Base-by-base conservation (phyloP, 2,329 filamentous ascomycete genomes). In the Claviceps digitariae region DNA sequence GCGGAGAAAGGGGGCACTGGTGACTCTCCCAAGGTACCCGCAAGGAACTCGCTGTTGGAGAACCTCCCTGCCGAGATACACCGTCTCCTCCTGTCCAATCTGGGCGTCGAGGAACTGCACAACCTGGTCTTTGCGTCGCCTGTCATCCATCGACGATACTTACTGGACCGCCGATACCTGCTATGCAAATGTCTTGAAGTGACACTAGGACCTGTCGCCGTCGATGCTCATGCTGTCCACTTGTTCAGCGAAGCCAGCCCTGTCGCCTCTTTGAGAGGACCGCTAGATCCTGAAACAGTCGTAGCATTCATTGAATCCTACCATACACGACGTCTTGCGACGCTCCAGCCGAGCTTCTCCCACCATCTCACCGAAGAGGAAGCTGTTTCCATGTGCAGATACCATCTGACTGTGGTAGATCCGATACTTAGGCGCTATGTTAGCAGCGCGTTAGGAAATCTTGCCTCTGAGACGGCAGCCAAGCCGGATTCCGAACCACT, bases 91-190 rank as follows among this genome's bases (percentile, higher is more conserved):
- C 51, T 58, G 44, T 46, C 45, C 6, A 51, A 38, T 7, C n/a
- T 56, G 36, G 29, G 46, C 4, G 25, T 58, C 31, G 2, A 48
- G 41, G 40, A 52, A 27, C 52, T 58, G 15, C 44, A 40, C 8
- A 20, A 46, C n/a, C 31, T 58, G 36, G 52, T 57, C 2, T 53
- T 41, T 7, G 51, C 55, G 13, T 58, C 56, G 4, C 53, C 55
- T 4, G 31, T 43, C 13, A 52, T 55, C 21, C 47, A 58, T 38
- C 55, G 41, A 13, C 57, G 54, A 46, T 57, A 57, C 36, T 12
- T 50, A 7, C 41, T 45, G 3, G 48, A 58, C 36, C 53, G 53
- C 48, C 50, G 23, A 36, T 54, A 51, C 23, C 29, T 58, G 17
- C 52, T 55, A 9, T 49, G 53, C 25, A 52, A 44, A 27, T 36